Evolutionary conservation across 371 early-diverging fungal genomes (phyloP), one percentile per base, ranked within the genome.

Genomic region (Thermomucor indicae-seudaticae): DNA sequence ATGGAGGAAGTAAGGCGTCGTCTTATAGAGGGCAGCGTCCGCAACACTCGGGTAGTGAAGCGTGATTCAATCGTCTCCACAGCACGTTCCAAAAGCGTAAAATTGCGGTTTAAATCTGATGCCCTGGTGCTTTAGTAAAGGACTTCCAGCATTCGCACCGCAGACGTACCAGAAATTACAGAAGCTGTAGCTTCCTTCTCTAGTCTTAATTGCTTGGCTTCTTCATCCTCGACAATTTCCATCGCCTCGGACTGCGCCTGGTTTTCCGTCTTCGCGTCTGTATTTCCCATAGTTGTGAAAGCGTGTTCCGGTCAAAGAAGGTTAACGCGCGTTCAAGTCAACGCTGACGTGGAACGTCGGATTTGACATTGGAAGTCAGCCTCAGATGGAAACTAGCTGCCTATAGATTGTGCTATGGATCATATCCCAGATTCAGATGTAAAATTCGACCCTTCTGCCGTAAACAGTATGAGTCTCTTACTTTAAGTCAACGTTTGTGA

Each of bases 11-110:
- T 86, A 38, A 95, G 64, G 14, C 89, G 84, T 66, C 83, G 86
- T 53, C 97, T 85, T 47, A 93, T 67, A 1, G 86, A 75, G 28
- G 89, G 83, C 19, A 89, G 78, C 7, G 86, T 81, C 48, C 97
- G 82, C 49, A 96, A 58, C 6, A 89, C 96, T 47, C 97, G 87
- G 12, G 91, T 86, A 8, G 87, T 87, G 63, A 88, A 96, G 31
- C 95, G 86, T 25, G 88, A 62, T 66, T 97, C 97, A 38, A 89
- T 71, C 3, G 88, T 81, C 16, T 87, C 75, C 2, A 91, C 95
- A 31, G 90, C 88, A 47, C 88, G 79, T 61, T 92, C 91, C 58
- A 97, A 65, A 34, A 95, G 70, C 22, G 60, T 47, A 62, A 92
- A 79, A 65, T 88, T 88, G 51, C 88, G 88, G 62, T 88, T 88